phyloP scores from a whole-genome alignment of 352 stramenopile genomes.

The Pythium dissimile region DNA sequence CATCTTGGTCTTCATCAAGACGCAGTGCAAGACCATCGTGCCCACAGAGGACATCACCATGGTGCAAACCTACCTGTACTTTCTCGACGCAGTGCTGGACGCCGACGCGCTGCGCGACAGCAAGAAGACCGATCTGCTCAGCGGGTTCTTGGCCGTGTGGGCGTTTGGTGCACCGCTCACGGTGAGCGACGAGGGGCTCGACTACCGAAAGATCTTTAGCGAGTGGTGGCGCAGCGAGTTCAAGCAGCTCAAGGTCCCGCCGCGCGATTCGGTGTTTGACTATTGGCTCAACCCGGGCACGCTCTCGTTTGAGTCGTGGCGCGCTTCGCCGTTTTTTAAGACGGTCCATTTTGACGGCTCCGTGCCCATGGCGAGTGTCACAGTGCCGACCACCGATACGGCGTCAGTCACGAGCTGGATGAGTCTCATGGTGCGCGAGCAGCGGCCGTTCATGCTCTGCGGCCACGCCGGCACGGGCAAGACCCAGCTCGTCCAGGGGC shows the following conservation, averaged over 20 bases:
- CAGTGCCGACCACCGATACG: conserved; percentile 92
- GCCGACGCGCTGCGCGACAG: conserved; percentile 51
- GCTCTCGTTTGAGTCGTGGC: conserved; percentile 91
- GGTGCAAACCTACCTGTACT: conserved; percentile 91
- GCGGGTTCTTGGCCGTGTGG: conserved; percentile 93
- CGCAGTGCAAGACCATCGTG: conserved; percentile 87
- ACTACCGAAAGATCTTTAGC: conserved; percentile 93
- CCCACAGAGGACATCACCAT: conserved; percentile 89
- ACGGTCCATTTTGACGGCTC: conserved; percentile 72
- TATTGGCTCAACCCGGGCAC: conserved; percentile 93
- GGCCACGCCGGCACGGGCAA: conserved; percentile 92
- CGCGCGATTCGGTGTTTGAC: conserved; percentile 94
- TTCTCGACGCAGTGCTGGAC: conserved; percentile 85
- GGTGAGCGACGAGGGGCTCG: conserved; percentile 89
- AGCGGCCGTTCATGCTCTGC: conserved; percentile 93
- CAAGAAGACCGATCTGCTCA: conserved; percentile 78
- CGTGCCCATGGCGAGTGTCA: conserved; percentile 80
- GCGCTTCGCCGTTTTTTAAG: conserved; percentile 90
- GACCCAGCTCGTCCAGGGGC: conserved; percentile 90
- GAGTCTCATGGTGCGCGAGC: conserved; percentile 89
- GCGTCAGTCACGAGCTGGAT: conserved; percentile 93
- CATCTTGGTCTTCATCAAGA: conserved; percentile 82
- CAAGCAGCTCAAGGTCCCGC: conserved; percentile 94
- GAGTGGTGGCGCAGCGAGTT: conserved; percentile 94
- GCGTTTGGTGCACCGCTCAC: conserved; percentile 88